Evolutionary conservation across 75 land plant species (phyloP).

Genomic region (Picea sitchensis): DNA sequence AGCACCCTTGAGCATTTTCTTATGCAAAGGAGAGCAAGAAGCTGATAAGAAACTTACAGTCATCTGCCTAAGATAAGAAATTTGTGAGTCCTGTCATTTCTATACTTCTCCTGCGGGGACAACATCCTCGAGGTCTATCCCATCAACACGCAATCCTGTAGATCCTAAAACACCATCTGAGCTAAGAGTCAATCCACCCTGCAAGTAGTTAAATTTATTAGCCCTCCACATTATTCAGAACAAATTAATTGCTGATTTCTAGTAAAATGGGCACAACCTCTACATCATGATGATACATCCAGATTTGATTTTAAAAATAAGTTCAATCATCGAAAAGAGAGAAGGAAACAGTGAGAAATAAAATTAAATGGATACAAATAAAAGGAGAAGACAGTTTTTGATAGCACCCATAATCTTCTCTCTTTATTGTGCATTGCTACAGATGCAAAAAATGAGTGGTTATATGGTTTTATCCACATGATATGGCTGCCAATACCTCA

Average conservation of each 20-base stretch:
- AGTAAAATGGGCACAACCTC: neutral
- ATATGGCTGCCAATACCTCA: neutral
- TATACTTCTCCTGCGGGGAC: constrained; percentile 34
- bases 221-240: neutral
- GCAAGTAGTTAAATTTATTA: constrained; percentile 15
- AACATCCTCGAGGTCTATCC: constrained; percentile 38
- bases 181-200: constrained; percentile 62
- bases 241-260: neutral
- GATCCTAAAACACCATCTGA: constrained; percentile 65
- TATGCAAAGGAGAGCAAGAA: neutral
- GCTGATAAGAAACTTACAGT: neutral
- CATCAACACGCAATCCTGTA: constrained; percentile 46
- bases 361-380: neutral
- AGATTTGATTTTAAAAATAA: neutral
- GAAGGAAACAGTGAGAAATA: neutral
- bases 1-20: neutral
- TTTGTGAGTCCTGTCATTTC: neutral
- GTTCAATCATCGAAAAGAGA: too few species aligned
- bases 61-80: neutral
- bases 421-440: neutral
- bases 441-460: neutral
- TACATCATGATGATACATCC: neutral
- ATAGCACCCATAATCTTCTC: too few species aligned
- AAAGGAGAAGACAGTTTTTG: too few species aligned
- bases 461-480: neutral